phyloP scores from a whole-genome alignment of 164 flowering plant species.

The Berberis thunbergii region DNA sequence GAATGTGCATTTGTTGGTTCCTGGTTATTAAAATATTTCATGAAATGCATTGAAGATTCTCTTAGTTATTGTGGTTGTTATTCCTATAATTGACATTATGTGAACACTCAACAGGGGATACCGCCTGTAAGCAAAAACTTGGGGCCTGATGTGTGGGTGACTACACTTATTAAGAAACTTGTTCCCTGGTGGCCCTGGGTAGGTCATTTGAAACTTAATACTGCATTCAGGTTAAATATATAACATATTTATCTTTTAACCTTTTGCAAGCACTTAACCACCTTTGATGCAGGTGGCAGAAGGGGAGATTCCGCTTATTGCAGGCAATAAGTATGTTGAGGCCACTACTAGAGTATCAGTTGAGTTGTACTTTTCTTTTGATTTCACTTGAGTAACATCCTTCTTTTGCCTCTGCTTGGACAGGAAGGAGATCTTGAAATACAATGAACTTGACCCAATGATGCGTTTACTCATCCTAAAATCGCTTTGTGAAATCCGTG shows the following conservation, averaged over 20 bases:
- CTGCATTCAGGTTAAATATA: background rate
- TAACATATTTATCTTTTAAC: background rate
- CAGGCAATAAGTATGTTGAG: constrained; percentile 45
- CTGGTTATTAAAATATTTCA: too few species aligned
- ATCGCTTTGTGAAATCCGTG: constrained; percentile 87
- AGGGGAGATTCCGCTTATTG: constrained; percentile 57
- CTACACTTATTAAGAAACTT: constrained; percentile 59
- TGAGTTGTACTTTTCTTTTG: background rate
- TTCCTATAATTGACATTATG: background rate
- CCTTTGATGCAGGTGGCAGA: constrained; percentile 63
- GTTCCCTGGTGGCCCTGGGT: constrained; percentile 90
- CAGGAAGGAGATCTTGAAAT: constrained; percentile 61
- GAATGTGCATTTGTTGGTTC: too few species aligned
- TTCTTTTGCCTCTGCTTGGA: constrained; percentile 13
- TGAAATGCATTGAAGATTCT: background rate
- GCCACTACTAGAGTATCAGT: background rate
- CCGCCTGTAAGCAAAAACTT: constrained; percentile 55
- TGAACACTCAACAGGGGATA: constrained; percentile 48
- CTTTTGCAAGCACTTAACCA: background rate
- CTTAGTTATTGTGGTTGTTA: background rate
- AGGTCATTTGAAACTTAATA: constrained; percentile 18
- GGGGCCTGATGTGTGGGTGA: constrained; percentile 59
- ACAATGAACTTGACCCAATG: constrained; percentile 62
- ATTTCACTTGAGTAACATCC: background rate
- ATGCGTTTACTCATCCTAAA: constrained; percentile 58